Percentiles rank a stretch among this genome's conserved stretches.
phyloP scores from a whole-genome alignment of 1,284 basidiomycete species.

The Meira miltonrushii region DNA sequence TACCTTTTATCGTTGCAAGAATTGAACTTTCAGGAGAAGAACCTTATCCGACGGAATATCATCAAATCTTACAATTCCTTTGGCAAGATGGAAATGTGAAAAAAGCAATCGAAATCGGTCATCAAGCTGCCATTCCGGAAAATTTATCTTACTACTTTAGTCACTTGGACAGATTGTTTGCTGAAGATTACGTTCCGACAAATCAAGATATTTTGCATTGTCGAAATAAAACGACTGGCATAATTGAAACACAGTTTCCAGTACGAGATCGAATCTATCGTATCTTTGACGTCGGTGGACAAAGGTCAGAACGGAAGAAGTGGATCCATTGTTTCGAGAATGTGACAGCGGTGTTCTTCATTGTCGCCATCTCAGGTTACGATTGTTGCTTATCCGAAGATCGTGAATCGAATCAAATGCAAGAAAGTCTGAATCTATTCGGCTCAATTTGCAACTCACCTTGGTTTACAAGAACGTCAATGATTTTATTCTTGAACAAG shows the following conservation, averaged over 20 bases:
- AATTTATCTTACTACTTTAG: conserved; percentile 66
- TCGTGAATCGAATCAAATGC: conserved; percentile 89
- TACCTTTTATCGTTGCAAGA: conserved; percentile 34
- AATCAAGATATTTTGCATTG: conserved; percentile 74
- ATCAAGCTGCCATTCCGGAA: conserved; percentile 81
- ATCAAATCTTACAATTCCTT: conserved; percentile 64
- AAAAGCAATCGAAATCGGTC: conserved; percentile 67
- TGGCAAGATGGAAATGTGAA: conserved; percentile 76
- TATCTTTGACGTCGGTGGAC: conserved; percentile 86
- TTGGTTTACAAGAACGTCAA: conserved; percentile 86
- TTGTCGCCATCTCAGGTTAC: conserved; percentile 79
- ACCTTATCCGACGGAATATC: conserved; percentile 65
- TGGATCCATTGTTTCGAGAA: conserved; percentile 56
- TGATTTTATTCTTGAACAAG: conserved; percentile 65
- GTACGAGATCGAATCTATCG: conserved; percentile 42
- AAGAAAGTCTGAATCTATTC: conserved; percentile 90
- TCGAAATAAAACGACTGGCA: conserved; percentile 81
- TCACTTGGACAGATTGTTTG: conserved; percentile 73
- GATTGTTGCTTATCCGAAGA: conserved; percentile 92
- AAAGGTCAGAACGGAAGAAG: conserved; percentile 60
- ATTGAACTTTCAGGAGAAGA: conserved; percentile 64
- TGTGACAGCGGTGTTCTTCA: conserved; percentile 73
- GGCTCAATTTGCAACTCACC: conserved; percentile 93
- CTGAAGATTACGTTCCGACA: conserved; percentile 64
- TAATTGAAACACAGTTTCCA: conserved; percentile 83